These are phyloP conservation scores for Chlorella ohadii DNA, from an alignment of 139 green algal species.

Conservation along the genomic window DNA sequence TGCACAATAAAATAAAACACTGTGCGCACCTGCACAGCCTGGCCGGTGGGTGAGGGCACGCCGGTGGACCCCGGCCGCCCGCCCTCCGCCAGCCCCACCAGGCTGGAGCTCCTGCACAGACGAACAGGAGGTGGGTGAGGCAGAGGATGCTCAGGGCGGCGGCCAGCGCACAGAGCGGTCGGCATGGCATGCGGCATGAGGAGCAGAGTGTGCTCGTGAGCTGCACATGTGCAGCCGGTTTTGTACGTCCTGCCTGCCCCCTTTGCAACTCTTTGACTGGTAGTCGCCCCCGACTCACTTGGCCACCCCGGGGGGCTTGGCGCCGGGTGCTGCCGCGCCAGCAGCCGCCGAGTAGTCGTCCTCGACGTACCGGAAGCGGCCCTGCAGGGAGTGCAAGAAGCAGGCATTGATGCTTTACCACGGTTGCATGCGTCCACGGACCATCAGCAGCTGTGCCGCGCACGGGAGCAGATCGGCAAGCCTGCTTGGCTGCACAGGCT, in stretches of 20 bases:
- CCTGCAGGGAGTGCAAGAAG: conserved; percentile 12
- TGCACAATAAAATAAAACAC: no score
- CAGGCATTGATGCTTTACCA: no score
- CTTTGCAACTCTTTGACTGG: neutral
- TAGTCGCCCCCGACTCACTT: neutral
- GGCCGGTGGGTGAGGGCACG: conserved; percentile 4
- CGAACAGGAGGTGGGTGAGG: neutral
- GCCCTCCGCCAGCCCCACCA: neutral
- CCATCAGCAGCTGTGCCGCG: no score
- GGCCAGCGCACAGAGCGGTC: no score
- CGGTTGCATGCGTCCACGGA: no score
- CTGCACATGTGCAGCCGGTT: no score
- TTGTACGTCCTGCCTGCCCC: no score
- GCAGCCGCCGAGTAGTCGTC: conserved; percentile 52
- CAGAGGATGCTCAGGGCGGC: no score
- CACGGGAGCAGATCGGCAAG: no score
- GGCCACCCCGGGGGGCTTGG: neutral
- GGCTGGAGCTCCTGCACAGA: neutral
- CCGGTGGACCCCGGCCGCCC: neutral
- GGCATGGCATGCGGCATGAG: no score
- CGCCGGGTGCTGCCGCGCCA: neutral
- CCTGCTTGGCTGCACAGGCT: no score
- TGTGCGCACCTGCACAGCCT: conserved; percentile 19
- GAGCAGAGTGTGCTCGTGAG: no score
- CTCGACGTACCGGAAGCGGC: conserved; percentile 87